Evolutionary conservation across 2,329 filamentous ascomycete species (phyloP), one percentile per base, ranked within the genome.

Genomic region (Colletotrichum sp.): DNA sequence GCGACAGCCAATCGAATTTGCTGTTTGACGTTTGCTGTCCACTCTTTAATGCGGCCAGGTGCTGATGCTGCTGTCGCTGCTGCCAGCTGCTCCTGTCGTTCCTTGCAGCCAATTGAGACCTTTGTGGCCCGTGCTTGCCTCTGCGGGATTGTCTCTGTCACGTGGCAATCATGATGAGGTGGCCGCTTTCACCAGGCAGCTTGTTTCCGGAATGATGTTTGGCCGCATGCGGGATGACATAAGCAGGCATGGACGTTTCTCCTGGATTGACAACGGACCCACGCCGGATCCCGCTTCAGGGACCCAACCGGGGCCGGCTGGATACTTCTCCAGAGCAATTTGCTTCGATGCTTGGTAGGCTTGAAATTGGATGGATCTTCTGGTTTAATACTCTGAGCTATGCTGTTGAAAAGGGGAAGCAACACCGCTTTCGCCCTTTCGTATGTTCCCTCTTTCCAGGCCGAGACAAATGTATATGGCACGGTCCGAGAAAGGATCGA

Each of bases 141-240:
- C 16, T 71, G 15, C 15, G n/a, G 16, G 18, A 34, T 60, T 10
- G n/a, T 26, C 9, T 26, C 55, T 44, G 44, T 76, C 73, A 76
- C 73, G 73, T 76, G 73, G 70, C 34, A 49, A 16, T 64, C 18
- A 24, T 64, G 69, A 64, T 76, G 39, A 73, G 73, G 63, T 76
- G 73, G 70, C 73, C 69, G 73, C 36, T 69, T 73, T 21, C 73
- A 72, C 21, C 52, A n/a, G 30, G 52, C 49, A 21, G 49, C 44
- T 52, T 52, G 44, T 44, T 26, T 34, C 52, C 67, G 67, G 67
- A 49, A 26, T 26, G 49, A 68, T 59, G 28, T 76, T 76, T 73
- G 73, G 16, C 73, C 73, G 69, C 55, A 73, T 59, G 73, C 69
- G 44, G 69, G 63, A 65, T 76, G 70, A 76, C 70, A 30, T 76